Conservation (phyloP, 805 yeast genomes). For the Starmerella apis region DNA sequence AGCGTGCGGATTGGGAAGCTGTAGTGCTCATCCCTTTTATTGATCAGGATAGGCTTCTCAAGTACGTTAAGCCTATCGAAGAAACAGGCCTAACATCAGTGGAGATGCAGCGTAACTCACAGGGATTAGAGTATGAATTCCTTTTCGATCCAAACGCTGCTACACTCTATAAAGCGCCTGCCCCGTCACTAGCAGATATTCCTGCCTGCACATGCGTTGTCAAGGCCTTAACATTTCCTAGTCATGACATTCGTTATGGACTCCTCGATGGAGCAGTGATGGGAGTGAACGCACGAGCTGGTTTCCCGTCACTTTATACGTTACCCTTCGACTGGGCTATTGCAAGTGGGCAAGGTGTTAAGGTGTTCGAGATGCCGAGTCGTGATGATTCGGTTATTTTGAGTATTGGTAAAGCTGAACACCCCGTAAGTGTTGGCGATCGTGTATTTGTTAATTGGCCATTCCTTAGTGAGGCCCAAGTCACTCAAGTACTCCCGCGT, state of each 20-base stretch:
- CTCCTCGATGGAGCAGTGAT: conserved; percentile 53
- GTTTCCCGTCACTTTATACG: conserved; percentile 77
- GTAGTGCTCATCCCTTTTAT: conserved; percentile 88
- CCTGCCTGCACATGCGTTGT: conserved; percentile 48
- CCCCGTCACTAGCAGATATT: conserved; percentile 63
- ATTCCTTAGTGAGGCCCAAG: conserved; percentile 68
- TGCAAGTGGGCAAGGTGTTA: conserved; percentile 46
- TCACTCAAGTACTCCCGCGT: conserved; percentile 52
- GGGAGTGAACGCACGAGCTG: conserved; percentile 69
- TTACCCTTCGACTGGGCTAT: conserved; percentile 49
- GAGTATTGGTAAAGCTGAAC: conserved; percentile 41
- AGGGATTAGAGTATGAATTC: conserved; percentile 61
- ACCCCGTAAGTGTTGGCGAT: conserved; percentile 35
- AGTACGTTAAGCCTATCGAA: conserved; percentile 61
- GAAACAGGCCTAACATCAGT: conserved; percentile 47
- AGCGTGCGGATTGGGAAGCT: conserved; percentile 95
- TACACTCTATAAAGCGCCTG: conserved; percentile 58
- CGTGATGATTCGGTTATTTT: conserved; percentile 72
- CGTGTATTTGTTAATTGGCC: conserved; percentile 81
- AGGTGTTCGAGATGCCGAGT: conserved; percentile 76
- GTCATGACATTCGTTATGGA: conserved; percentile 35
- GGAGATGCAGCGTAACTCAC: conserved; percentile 62
- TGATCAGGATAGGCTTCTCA: conserved; percentile 63
- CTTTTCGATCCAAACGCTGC: conserved; percentile 67
- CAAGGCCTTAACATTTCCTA: neutral